Percentiles rank a stretch among this genome's conserved stretches.
These are phyloP conservation scores for Aspergillus piperis DNA, from an alignment of 2,329 filamentous ascomycete genomes.

Conservation along the genomic window DNA sequence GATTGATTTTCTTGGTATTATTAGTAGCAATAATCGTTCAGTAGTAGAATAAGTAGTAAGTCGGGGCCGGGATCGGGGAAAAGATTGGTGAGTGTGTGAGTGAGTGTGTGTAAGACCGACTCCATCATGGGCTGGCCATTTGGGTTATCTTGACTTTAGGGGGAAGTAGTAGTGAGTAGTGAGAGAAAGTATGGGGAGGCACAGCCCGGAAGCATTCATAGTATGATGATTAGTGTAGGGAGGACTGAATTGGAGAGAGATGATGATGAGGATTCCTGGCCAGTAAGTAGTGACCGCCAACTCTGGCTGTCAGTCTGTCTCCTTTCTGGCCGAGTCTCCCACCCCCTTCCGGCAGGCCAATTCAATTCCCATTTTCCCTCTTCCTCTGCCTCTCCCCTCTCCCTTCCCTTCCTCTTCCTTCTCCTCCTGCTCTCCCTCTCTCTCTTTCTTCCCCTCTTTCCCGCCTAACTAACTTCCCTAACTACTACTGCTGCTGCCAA, in stretches of 20 bases:
- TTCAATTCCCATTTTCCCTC: not conserved
- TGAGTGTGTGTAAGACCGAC: not conserved
- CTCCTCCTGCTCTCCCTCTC: constrained; percentile 27
- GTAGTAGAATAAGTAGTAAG: not conserved
- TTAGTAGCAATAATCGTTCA: not conserved
- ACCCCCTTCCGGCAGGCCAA: constrained; percentile 5
- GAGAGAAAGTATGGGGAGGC: not conserved
- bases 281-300: not conserved
- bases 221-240: not conserved
- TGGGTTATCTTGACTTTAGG: not conserved
- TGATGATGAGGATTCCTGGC: constrained; percentile 6
- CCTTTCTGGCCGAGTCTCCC: not conserved
- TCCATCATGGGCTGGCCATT: not conserved
- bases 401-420: not conserved
- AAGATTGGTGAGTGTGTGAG: not conserved
- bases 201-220: not conserved
- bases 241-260: not conserved
- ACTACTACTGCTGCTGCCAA: constrained; percentile 3
- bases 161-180: not conserved
- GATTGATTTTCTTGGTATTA: not conserved
- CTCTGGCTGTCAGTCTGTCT: not conserved
- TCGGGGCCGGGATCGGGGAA: not conserved
- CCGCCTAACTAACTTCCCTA: constrained; percentile 9
- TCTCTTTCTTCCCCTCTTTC: constrained; percentile 22
- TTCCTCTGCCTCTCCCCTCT: constrained; percentile 9